Evolutionary conservation across 352 stramenopile species (phyloP).

Genomic region (Sclerospora graminicola): DNA sequence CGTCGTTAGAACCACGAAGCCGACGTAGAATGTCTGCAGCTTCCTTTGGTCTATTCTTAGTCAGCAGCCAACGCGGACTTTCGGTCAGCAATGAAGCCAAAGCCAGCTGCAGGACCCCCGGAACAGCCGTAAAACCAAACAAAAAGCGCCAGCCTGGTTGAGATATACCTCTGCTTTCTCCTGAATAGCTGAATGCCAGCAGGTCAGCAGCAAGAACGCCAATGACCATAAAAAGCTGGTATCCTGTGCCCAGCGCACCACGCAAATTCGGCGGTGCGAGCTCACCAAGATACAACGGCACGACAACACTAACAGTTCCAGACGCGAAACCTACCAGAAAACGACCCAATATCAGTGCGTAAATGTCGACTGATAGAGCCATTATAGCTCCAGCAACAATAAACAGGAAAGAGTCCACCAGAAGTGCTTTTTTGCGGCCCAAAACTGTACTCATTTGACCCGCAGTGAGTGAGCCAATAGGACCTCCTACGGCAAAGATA

Average conservation of each 20-base stretch:
- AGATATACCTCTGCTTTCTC: slow-evolving; percentile 36
- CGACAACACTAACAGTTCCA: slow-evolving; percentile 59
- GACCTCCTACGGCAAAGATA: slow-evolving; percentile 52
- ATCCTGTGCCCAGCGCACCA: slow-evolving; percentile 57
- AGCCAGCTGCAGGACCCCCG: slow-evolving; percentile 50
- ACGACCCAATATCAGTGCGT: slow-evolving; percentile 55
- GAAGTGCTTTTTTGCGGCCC: slow-evolving; percentile 50
- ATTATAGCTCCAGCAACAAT: slow-evolving; percentile 50
- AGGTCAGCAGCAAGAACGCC: slow-evolving; percentile 46
- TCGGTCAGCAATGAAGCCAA: slow-evolving; percentile 54
- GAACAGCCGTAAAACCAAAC: slow-evolving; percentile 55
- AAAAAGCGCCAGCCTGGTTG: slow-evolving; percentile 59
- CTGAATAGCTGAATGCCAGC: slow-evolving; percentile 51
- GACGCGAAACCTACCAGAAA: slow-evolving; percentile 64
- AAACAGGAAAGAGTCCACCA: slow-evolving; percentile 54
- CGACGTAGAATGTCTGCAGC: slow-evolving; percentile 55
- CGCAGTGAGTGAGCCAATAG: slow-evolving; percentile 51
- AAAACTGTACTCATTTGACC: slow-evolving; percentile 42
- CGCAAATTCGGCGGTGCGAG: slow-evolving; percentile 62
- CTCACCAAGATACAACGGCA: slow-evolving; percentile 61
- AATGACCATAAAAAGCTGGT: slow-evolving; percentile 64
- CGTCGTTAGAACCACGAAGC: slow-evolving; percentile 57
- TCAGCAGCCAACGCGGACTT: slow-evolving; percentile 60
- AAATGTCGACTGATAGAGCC: slow-evolving; percentile 54
- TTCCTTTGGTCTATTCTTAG: slow-evolving; percentile 64